phyloP scores from a whole-genome alignment of 2,329 filamentous ascomycete genomes.

The Aspergillus niger region DNA sequence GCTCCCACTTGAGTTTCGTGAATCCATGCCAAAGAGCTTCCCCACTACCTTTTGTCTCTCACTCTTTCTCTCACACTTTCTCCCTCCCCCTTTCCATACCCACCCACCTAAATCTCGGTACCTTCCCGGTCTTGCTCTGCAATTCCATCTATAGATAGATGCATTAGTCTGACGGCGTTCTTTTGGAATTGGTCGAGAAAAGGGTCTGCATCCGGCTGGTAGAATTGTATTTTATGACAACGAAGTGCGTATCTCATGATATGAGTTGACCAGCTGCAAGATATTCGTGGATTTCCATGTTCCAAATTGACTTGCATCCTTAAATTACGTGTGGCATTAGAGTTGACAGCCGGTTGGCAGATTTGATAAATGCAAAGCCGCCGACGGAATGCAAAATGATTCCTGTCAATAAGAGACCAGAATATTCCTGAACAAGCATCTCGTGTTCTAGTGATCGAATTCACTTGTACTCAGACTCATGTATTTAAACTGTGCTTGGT shows the following conservation, averaged over 20 bases:
- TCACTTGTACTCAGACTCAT: not conserved
- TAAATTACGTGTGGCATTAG: not conserved
- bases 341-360: not conserved
- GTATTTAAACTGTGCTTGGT: slow-evolving; percentile 1
- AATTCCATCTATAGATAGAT: slow-evolving; percentile 7
- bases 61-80: not conserved
- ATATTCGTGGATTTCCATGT: too few relatives aligned
- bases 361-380: not conserved
- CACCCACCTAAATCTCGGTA: not conserved
- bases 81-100: not conserved
- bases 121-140: not conserved
- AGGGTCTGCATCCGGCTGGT: not conserved
- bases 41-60: not conserved
- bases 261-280: not conserved
- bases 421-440: not conserved
- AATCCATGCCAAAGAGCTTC: not conserved
- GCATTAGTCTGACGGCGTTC: slow-evolving; percentile 12
- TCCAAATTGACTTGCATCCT: not conserved
- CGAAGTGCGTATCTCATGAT: not conserved
- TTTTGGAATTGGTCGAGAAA: not conserved
- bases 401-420: not conserved
- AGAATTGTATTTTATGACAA: not conserved
- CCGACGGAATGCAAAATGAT: not conserved
- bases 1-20: not conserved
- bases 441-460: not conserved